Base-by-base conservation (phyloP, 352 stramenopile genomes). In the Pythium phragmiticola region DNA sequence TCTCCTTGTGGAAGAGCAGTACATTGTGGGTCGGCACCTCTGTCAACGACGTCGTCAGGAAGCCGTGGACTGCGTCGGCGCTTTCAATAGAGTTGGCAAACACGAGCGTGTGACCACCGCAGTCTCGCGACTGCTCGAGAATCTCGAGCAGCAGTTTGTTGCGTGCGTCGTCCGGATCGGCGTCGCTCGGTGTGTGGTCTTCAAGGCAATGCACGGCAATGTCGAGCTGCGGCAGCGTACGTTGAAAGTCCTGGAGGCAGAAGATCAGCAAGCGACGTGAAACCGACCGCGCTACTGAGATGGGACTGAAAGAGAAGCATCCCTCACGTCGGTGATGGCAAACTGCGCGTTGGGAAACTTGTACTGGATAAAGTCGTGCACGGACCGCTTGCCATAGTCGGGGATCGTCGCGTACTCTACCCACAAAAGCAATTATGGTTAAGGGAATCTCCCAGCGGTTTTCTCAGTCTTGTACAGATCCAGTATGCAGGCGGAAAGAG, bases 61-160 rank as follows among this genome's bases (percentile, higher is more conserved):
- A 91, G 33, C 73, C 66, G 30, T 88, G 73, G 0, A 91, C 62
- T 17, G 60, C 65, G 46, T 87, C 72, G 42, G 84, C 81, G 36
- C 76, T 94, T n/a, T 77, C 74, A 57, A 91, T 80, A 6, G 82
- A 90, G 45, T 94, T 90, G 47, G 75, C 69, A 59, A 94, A 94
- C 26, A 93, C 72, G 16, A 93, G 71, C 46, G 78, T 89, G 57
- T 86, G 81, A 41, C 66, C 69, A 49, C 42, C 49, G 12, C 37
- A 14, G 33, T 49, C 50, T 13, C 17, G 23, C 39, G 55, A 2
- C 57, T 70, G 30, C 26, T 43, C 65, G 34, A 92, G 67, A 28
- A 92, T 87, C 28, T 78, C 33, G 43, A 73, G 66, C 57, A 90
- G 48, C 4, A 90, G 63, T 49, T 84, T 60, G 47, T 76, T 76